Conservation (phyloP, 371 early-diverging fungal genomes). For the Fennellomyces sp. region DNA sequence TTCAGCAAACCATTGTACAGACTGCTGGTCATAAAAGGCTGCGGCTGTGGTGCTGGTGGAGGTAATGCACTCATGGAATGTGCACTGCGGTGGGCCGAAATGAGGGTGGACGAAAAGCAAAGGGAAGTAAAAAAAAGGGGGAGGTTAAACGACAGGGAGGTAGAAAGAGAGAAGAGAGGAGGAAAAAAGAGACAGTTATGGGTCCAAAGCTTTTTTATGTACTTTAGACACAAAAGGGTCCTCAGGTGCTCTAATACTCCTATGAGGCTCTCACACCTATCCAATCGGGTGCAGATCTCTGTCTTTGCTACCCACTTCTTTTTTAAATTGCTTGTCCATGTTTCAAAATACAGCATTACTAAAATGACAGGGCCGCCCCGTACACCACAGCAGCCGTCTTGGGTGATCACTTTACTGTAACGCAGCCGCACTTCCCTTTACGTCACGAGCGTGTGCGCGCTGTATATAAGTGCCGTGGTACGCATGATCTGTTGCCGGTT, state of each 20-base stretch:
- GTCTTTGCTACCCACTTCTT: too few relatives aligned
- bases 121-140: background rate
- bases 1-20: background rate
- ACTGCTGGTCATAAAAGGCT: background rate
- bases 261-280: background rate
- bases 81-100: background rate
- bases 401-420: too few relatives aligned
- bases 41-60: background rate
- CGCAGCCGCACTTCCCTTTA: too few relatives aligned
- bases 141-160: background rate
- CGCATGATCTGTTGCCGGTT: constrained; percentile 4
- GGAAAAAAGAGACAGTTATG: background rate
- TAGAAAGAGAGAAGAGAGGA: background rate
- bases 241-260: too few relatives aligned
- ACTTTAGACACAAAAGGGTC: too few relatives aligned
- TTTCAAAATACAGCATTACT: background rate
- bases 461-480: too few relatives aligned
- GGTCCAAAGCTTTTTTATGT: background rate
- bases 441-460: background rate
- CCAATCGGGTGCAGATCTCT: constrained; percentile 2
- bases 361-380: background rate
- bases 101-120: background rate
- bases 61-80: background rate
- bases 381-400: background rate
- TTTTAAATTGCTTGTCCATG: background rate